Conservation (phyloP, 768 basidiomycete species). For the Calocera viscosa region DNA sequence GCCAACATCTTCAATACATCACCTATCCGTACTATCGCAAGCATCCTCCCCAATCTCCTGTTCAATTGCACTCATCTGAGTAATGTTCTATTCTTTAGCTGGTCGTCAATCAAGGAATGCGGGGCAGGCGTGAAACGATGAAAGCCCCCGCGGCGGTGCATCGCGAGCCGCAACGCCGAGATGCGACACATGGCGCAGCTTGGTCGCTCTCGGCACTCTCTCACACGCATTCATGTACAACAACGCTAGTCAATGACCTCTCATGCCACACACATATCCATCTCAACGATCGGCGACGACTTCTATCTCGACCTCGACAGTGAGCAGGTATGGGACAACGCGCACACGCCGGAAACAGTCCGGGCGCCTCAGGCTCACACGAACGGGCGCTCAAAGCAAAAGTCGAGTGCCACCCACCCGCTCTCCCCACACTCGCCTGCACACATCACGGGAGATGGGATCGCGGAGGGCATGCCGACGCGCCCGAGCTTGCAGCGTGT, state of each 20-base stretch:
- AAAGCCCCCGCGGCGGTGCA: no score
- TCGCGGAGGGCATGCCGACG: constrained; percentile 9
- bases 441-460: background rate
- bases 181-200: no score
- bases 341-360: background rate
- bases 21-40: no score
- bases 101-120: no score
- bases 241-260: constrained; percentile 4
- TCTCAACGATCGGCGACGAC: background rate
- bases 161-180: no score
- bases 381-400: background rate
- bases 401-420: background rate
- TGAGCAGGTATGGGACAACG: background rate
- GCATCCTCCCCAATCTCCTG: no score
- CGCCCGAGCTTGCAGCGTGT: constrained; percentile 13
- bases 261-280: background rate
- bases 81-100: no score
- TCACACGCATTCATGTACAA: background rate
- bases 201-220: no score
- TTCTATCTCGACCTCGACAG: background rate
- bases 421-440: background rate
- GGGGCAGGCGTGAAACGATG: no score
- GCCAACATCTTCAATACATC: no score
- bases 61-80: no score
- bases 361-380: background rate